Conservation (phyloP, 139 green algal genomes). For the Coelastrella sp. region DNA sequence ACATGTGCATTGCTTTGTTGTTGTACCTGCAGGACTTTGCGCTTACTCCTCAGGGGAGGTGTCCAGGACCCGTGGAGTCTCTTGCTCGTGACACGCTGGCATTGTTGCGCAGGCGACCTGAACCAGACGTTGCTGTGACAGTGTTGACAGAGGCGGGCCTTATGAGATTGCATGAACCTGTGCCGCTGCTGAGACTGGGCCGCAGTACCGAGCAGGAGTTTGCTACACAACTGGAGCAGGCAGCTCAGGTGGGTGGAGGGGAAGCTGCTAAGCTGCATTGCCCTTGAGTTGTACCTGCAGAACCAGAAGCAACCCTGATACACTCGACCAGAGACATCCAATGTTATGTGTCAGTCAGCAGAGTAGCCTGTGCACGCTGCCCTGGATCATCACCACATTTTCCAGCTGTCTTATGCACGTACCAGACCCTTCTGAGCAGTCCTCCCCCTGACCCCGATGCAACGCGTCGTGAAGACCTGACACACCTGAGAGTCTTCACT, state of each 20-base stretch:
- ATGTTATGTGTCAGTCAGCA: background rate
- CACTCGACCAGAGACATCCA: too few species aligned
- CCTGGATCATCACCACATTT: background rate
- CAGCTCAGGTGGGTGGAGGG: conserved; percentile 6
- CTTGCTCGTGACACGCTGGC: conserved; percentile 14
- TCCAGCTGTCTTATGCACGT: too few species aligned
- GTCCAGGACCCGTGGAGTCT: background rate
- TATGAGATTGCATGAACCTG: conserved; percentile 69
- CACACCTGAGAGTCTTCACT: conserved; percentile 68
- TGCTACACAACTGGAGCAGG: conserved; percentile 44
- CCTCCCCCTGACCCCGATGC: conserved; percentile 74
- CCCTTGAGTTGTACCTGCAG: background rate
- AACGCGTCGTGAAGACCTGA: conserved; percentile 67
- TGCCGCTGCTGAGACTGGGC: conserved; percentile 60
- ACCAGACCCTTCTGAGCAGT: conserved; percentile 62
- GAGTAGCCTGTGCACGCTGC: background rate
- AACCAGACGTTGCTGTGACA: conserved; percentile 47
- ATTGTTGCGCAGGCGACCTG: conserved; percentile 24
- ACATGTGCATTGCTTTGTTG: background rate
- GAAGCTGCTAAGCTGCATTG: background rate
- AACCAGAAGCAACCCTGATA: too few species aligned
- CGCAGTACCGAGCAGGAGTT: conserved; percentile 40
- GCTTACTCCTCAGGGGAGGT: background rate
- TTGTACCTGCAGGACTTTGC: conserved; percentile 23
- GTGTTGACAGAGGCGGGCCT: conserved; percentile 71